These are phyloP conservation scores for Phaffomyces thermotolerans DNA, from an alignment of 805 yeast species.

Conservation along the genomic window DNA sequence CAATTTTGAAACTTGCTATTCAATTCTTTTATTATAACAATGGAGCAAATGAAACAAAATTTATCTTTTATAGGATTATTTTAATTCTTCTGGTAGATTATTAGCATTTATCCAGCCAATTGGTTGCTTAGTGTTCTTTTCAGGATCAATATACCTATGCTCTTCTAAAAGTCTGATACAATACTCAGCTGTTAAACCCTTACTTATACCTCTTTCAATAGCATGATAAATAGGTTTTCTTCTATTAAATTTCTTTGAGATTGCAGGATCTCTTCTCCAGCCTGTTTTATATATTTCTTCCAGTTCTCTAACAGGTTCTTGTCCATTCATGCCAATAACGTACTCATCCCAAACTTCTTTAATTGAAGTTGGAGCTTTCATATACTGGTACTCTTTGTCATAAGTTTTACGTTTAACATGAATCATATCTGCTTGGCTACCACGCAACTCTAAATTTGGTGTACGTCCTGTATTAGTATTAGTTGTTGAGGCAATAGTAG, in stretches of 20 bases:
- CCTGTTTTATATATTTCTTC: constrained; percentile 43
- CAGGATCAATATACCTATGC: constrained; percentile 33
- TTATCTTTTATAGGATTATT: background rate
- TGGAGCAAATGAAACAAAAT: too few species aligned
- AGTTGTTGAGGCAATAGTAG: background rate
- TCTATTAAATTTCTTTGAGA: constrained; percentile 45
- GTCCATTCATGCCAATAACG: constrained; percentile 42
- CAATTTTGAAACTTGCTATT: too few species aligned
- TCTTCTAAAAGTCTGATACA: constrained; percentile 42
- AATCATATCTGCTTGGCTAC: too few species aligned
- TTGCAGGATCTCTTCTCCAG: constrained; percentile 51
- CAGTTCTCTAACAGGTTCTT: constrained; percentile 44
- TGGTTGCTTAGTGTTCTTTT: constrained; percentile 35
- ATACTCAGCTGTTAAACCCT: constrained; percentile 36
- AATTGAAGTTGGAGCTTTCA: constrained; percentile 39
- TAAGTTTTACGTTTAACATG: constrained; percentile 18
- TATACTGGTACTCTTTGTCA: constrained; percentile 29
- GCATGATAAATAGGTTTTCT: constrained; percentile 49
- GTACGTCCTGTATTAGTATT: background rate
- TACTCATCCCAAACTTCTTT: constrained; percentile 53
- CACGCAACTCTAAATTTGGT: background rate
- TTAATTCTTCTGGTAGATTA: constrained; percentile 29
- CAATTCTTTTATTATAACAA: too few species aligned
- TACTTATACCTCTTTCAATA: constrained; percentile 40
- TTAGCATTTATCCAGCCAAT: constrained; percentile 38